Percentiles rank a stretch among this genome's conserved stretches.
phyloP scores from a whole-genome alignment of 139 green algal genomes.

The Coelastrella sp. region DNA sequence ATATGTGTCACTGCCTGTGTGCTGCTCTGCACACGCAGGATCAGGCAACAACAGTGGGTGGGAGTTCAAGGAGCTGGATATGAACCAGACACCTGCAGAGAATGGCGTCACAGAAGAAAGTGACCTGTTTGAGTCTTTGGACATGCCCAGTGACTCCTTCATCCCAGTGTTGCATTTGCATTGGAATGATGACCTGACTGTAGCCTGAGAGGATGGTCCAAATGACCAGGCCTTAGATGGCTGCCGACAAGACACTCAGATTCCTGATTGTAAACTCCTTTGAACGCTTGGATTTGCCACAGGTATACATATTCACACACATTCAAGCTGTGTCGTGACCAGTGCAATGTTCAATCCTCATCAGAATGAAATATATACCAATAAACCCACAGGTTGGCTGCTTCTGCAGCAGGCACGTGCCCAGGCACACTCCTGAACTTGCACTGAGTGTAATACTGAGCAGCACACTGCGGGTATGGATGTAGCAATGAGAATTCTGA shows the following conservation, averaged over 20 bases:
- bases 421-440: too few species aligned
- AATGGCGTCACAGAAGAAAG: slow-evolving; percentile 77
- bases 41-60: background rate
- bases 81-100: slow-evolving; percentile 75
- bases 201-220: slow-evolving; percentile 48
- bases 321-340: too few species aligned
- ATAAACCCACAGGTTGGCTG: too few species aligned
- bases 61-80: slow-evolving; percentile 69
- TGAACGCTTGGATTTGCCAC: background rate
- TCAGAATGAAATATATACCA: too few species aligned
- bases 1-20: too few species aligned
- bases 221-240: background rate
- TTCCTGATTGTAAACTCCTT: background rate
- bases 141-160: slow-evolving; percentile 69
- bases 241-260: background rate
- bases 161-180: slow-evolving; percentile 83
- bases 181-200: slow-evolving; percentile 85
- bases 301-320: too few species aligned
- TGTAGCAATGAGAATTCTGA: too few species aligned
- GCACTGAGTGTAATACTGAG: too few species aligned
- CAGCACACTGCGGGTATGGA: too few species aligned
- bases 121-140: slow-evolving; percentile 64
- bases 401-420: too few species aligned
- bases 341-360: too few species aligned
- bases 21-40: background rate